Base-by-base conservation (phyloP, 83 land plant genomes). In the Larix sibirica region DNA sequence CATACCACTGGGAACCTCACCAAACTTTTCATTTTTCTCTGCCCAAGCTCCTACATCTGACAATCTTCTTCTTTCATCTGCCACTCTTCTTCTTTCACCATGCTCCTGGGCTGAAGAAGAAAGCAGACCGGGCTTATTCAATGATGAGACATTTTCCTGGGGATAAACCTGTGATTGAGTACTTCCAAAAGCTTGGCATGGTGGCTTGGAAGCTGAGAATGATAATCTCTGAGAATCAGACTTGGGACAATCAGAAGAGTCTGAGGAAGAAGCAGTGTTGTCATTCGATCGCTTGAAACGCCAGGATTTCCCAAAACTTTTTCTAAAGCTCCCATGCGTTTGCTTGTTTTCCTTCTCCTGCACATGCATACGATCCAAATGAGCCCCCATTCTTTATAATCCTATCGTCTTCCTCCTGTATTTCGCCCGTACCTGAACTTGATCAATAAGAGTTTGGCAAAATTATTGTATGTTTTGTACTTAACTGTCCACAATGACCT, bases 311-410 rank as follows among this genome's bases (percentile, higher is more conserved):
- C 77, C 42, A 42, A 74, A 74, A 74, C 59, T 47, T 47, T 74
- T 74, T 74, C 77, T 50, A 74, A 74, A 74, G 77, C 58, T 74
- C 50, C 77, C 77, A 74, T 47, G 31, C 59, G 10, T 74, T 42
- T 74, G 17, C 42, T 23, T 74, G 59, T 74, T 54, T 74, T 74
- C 77, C 47, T 74, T 74, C 77, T 74, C 77, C 77, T 74, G 77
- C 77, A 74, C 77, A 74, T 74, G 31, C 77, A 74, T 74, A 74
- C 77, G 77, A 74, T 74, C 77, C 6, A 74, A 54, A 74, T 74
- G 59, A 74, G 77, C 77, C 50, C 77, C 77, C 77, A 74, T 74
- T 44, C 58, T 21, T 74, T 74, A 23, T 24, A 74, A 74, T 47
- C 50, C 59, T 47, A 21, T 73, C 42, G 13, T 74, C 77, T 44